phyloP scores from a whole-genome alignment of 2,329 filamentous ascomycete species.

The Fusarium sp. region DNA sequence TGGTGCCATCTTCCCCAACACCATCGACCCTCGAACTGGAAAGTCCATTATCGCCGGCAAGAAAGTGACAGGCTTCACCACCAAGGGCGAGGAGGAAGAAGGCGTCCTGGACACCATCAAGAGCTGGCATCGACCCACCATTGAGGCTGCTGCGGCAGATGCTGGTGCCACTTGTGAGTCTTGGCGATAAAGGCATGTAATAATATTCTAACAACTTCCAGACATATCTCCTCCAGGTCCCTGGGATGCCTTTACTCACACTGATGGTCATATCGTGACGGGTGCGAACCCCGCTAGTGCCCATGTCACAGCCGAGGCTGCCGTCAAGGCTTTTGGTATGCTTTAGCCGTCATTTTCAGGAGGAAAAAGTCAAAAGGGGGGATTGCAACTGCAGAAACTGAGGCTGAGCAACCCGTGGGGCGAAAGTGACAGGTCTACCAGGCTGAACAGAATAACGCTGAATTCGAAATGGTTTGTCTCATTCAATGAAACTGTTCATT shows the following conservation, averaged over 20 bases:
- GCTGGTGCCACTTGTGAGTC: background rate
- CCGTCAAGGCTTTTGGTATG: background rate
- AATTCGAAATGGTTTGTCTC: background rate
- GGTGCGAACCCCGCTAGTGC: background rate
- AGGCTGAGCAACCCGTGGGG: background rate
- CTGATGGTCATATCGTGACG: background rate
- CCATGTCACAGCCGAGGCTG: background rate
- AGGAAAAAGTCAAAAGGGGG: background rate
- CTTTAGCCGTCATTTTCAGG: background rate
- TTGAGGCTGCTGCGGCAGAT: background rate
- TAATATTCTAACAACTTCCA: background rate
- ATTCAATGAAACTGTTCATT: background rate
- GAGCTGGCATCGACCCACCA: background rate
- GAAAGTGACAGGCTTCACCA: background rate
- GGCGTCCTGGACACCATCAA: background rate
- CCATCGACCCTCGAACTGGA: background rate
- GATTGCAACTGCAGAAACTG: background rate
- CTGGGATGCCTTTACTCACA: background rate
- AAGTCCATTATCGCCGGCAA: background rate
- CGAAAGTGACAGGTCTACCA: background rate
- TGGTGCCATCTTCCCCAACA: background rate
- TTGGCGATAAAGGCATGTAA: background rate
- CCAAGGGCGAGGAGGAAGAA: background rate
- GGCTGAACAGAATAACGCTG: background rate
- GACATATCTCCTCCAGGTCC: background rate